These are phyloP conservation scores for Agaricales sp. DNA, from an alignment of 1,284 basidiomycete species.

Conservation along the genomic window DNA sequence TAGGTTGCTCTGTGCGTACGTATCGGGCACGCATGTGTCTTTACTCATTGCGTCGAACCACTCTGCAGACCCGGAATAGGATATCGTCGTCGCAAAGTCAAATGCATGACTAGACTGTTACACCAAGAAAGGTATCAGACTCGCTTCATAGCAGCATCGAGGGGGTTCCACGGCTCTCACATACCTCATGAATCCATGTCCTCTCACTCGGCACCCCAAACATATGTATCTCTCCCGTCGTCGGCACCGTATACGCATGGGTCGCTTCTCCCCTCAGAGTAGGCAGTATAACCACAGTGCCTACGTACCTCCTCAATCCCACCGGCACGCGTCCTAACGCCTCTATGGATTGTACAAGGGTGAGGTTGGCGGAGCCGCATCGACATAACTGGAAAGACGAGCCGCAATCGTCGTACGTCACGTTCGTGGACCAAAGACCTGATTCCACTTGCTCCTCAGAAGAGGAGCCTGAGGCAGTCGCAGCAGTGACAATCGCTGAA, in stretches of 20 bases:
- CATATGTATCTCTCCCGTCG: constrained; percentile 18
- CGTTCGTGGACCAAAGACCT: constrained; percentile 8
- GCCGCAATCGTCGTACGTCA: constrained; percentile 19
- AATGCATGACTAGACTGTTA: constrained; percentile 18
- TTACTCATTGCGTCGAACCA: constrained; percentile 14
- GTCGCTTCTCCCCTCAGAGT: constrained; percentile 7
- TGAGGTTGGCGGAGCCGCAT: constrained; percentile 16
- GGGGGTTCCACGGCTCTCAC: too few species aligned
- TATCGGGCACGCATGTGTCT: constrained; percentile 18
- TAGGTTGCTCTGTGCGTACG: constrained; percentile 15
- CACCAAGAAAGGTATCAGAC: too few species aligned
- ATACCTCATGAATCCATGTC: constrained; percentile 21
- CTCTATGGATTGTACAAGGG: constrained; percentile 14
- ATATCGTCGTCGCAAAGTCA: constrained; percentile 14
- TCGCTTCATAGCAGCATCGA: too few species aligned
- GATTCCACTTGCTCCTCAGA: too few species aligned
- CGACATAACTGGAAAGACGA: constrained; percentile 17
- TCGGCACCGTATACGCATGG: constrained; percentile 18
- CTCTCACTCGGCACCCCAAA: constrained; percentile 15
- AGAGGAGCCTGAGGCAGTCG: too few species aligned
- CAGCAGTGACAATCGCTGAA: too few species aligned
- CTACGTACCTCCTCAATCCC: constrained; percentile 18
- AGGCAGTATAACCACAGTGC: constrained; percentile 12
- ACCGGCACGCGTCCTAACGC: constrained; percentile 18
- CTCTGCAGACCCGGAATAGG: constrained; percentile 10